Evolutionary conservation across 257 asterid species (phyloP).

Genomic region (Parsonsia alboflavescens): DNA sequence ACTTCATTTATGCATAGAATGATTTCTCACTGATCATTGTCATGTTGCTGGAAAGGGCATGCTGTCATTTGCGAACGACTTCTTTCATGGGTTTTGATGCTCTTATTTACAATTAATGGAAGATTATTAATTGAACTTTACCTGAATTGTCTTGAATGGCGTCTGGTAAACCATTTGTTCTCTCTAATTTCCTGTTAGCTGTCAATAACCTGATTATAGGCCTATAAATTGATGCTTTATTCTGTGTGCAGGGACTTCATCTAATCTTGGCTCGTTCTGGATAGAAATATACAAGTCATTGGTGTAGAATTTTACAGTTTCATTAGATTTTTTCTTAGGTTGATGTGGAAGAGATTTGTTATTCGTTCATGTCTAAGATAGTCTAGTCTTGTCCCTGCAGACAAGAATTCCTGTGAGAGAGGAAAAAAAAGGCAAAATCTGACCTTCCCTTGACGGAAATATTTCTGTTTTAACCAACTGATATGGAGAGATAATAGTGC

Average conservation of each 20-base stretch:
- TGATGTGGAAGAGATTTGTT: neutral
- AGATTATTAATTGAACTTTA: neutral
- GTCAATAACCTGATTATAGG: neutral
- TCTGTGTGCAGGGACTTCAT: neutral
- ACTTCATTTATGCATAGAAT: neutral
- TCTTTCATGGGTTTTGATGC: neutral
- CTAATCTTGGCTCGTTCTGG: neutral
- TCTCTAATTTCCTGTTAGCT: neutral
- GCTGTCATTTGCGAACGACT: neutral
- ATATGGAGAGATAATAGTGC: neutral
- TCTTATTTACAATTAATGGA: neutral
- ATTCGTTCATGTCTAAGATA: neutral
- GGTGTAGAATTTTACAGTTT: neutral
- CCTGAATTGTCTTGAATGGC: neutral
- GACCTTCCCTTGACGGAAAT: neutral
- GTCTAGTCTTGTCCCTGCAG: neutral
- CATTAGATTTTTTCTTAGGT: neutral
- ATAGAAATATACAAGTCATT: neutral
- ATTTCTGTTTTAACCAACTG: neutral
- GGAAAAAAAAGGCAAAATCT: neutral
- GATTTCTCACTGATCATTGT: neutral
- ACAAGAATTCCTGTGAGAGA: neutral
- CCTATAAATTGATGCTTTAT: neutral
- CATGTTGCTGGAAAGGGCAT: neutral
- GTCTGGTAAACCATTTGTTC: neutral